Conservation (phyloP, 2,329 filamentous ascomycete species). For the Samsoniella hepiali region DNA sequence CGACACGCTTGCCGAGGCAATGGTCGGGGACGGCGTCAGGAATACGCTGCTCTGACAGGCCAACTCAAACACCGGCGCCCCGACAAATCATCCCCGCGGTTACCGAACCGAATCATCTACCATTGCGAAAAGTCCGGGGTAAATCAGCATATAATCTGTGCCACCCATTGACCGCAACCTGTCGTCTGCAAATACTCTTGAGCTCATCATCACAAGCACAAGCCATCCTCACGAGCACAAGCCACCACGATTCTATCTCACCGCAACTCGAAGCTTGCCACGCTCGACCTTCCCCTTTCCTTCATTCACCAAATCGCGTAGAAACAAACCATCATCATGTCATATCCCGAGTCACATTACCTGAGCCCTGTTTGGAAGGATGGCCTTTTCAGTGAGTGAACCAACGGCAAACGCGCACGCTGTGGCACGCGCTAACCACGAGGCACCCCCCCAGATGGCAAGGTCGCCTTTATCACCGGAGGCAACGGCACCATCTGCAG, state of each 20-base stretch:
- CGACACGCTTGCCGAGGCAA: slow-evolving; percentile 8
- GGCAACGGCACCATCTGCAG: slow-evolving; percentile 93
- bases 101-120: background rate
- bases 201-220: slow-evolving; percentile 1
- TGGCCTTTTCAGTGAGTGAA: slow-evolving; percentile 71
- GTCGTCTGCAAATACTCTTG: background rate
- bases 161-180: background rate
- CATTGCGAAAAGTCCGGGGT: background rate
- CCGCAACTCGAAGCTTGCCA: too few relatives aligned
- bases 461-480: slow-evolving; percentile 92
- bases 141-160: background rate
- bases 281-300: background rate
- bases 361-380: slow-evolving; percentile 82
- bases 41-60: background rate
- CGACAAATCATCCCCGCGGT: slow-evolving; percentile 12
- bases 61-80: background rate
- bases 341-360: slow-evolving; percentile 69
- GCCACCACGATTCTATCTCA: background rate
- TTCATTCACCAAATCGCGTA: background rate
- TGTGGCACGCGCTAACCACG: background rate
- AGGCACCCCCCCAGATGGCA: slow-evolving; percentile 56
- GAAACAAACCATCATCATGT: slow-evolving; percentile 47
- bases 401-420: background rate
- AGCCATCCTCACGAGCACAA: background rate
- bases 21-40: background rate